These are phyloP conservation scores for Tuber indicum DNA, from an alignment of 495 filamentous ascomycete genomes.

Conservation along the genomic window DNA sequence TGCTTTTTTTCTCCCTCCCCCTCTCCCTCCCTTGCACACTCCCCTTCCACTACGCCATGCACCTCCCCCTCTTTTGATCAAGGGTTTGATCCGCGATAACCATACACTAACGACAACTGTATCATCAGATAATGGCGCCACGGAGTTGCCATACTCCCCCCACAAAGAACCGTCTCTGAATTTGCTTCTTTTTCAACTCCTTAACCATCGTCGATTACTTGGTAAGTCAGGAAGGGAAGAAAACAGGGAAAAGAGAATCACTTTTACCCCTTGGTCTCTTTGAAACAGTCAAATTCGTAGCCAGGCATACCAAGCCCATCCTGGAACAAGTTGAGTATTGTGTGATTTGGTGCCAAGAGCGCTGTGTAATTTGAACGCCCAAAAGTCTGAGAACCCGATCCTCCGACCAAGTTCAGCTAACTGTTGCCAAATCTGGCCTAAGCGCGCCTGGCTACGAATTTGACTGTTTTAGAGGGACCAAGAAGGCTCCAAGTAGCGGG, in stretches of 20 bases:
- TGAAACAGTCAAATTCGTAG: no score
- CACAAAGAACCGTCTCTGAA: not conserved
- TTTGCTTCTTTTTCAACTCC: not conserved
- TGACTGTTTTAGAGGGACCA: no score
- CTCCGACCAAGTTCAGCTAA: no score
- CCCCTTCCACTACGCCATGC: not conserved
- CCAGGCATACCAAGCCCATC: no score
- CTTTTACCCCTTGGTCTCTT: not conserved
- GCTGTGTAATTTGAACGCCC: no score
- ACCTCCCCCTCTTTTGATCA: constrained; percentile 7
- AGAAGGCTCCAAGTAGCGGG: not conserved
- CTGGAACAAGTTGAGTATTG: no score
- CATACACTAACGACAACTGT: constrained; percentile 36
- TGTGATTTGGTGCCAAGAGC: no score
- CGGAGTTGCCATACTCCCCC: not conserved
- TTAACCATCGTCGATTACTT: not conserved
- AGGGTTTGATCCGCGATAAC: constrained; percentile 34
- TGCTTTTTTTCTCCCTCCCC: constrained; percentile 9
- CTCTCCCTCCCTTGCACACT: not conserved
- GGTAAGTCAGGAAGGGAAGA: not conserved
- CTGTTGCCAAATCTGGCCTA: no score
- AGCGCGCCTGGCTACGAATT: no score
- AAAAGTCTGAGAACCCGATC: no score
- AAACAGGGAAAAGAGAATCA: not conserved
- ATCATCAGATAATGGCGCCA: constrained; percentile 34